These are phyloP conservation scores for Trichophyton simii DNA, from an alignment of 2,329 filamentous ascomycete genomes.

Conservation along the genomic window DNA sequence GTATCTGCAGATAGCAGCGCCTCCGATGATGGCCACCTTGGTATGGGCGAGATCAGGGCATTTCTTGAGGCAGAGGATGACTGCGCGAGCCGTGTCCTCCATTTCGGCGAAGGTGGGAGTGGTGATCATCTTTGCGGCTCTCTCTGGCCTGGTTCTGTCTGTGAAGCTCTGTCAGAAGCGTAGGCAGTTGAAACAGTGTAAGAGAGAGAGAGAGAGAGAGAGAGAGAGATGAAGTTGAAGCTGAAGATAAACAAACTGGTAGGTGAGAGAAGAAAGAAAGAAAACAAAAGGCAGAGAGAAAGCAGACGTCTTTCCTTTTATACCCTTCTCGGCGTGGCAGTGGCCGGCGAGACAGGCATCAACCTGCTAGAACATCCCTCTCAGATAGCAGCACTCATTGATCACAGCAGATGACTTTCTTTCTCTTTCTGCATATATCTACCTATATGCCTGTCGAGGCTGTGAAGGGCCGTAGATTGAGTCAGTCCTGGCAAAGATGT, in stretches of 20 bases:
- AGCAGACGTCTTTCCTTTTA: neutral
- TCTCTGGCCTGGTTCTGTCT: neutral
- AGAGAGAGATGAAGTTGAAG: neutral
- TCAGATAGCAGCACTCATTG: no score
- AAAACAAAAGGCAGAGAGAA: neutral
- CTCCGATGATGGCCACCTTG: conserved; percentile 9
- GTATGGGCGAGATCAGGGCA: conserved; percentile 3
- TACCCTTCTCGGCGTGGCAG: neutral
- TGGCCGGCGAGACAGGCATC: neutral
- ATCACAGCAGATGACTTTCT: no score
- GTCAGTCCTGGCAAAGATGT: neutral
- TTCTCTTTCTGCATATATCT: neutral
- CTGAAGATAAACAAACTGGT: neutral
- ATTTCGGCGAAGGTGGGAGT: conserved; percentile 6
- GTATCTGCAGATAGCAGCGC: neutral
- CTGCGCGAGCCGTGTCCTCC: conserved; percentile 6
- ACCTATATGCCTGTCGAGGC: neutral
- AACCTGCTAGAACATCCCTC: no score
- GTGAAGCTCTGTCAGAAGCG: neutral
- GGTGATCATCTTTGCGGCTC: neutral
- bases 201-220: neutral
- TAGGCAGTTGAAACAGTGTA: neutral
- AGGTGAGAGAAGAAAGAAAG: neutral
- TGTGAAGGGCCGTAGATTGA: neutral
- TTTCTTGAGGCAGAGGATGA: conserved; percentile 5